These are phyloP conservation scores for Fusarium sp. DNA, from an alignment of 2,329 filamentous ascomycete species.

Conservation along the genomic window DNA sequence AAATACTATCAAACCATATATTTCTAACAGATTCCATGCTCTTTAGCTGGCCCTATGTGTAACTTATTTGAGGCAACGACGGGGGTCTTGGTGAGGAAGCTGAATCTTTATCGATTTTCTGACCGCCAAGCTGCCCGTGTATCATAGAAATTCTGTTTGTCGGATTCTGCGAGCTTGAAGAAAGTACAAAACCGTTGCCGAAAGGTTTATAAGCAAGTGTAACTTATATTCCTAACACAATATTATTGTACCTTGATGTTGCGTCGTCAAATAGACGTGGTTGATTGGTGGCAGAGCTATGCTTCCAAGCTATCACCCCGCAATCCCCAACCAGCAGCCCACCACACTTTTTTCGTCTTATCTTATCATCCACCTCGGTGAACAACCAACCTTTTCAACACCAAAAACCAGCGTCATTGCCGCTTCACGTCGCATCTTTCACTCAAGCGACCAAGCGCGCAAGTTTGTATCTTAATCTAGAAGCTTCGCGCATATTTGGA, in stretches of 20 bases:
- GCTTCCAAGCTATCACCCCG: conserved; percentile 40
- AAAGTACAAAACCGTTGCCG: too few species aligned
- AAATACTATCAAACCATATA: not conserved
- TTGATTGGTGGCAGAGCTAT: conserved; percentile 26
- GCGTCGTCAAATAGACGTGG: not conserved
- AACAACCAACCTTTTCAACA: conserved; percentile 44
- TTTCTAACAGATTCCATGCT: not conserved
- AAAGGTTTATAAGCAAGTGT: too few species aligned
- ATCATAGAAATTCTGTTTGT: too few species aligned
- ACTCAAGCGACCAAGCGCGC: not conserved
- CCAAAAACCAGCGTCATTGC: conserved; percentile 31
- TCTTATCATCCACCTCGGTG: conserved; percentile 54
- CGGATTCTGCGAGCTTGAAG: too few species aligned
- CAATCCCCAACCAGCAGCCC: conserved; percentile 28
- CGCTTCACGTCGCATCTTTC: conserved; percentile 7
- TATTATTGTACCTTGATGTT: not conserved
- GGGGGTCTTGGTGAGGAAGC: too few species aligned
- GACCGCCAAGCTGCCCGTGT: too few species aligned
- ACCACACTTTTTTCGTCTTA: conserved; percentile 49
- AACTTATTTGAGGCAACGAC: too few species aligned
- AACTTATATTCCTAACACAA: too few species aligned
- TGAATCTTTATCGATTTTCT: too few species aligned
- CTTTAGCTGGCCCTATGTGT: too few species aligned
- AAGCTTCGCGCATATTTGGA: not conserved
- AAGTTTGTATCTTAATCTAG: not conserved